These are phyloP conservation scores for Vicia sativa DNA, from an alignment of 306 rosid genomes.

Conservation along the genomic window DNA sequence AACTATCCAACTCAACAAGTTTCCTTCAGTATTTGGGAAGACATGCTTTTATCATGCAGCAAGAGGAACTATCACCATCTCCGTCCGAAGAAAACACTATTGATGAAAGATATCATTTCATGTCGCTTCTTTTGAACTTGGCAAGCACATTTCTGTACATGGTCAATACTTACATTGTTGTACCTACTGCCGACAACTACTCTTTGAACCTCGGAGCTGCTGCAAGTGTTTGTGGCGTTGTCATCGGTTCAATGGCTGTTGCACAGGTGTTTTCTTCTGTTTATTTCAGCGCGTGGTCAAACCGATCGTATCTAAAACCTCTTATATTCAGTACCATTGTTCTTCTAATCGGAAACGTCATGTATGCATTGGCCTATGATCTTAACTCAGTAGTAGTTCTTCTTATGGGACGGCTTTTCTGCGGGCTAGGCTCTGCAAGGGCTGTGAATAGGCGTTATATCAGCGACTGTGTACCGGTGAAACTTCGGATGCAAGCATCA, in stretches of 20 bases:
- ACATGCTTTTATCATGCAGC: constrained; percentile 83
- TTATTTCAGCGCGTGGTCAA: constrained; percentile 98
- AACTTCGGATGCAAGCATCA: constrained; percentile 90
- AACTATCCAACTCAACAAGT: constrained; percentile 80
- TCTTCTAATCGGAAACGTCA: constrained; percentile 74
- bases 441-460: constrained; percentile 98
- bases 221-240: constrained; percentile 88
- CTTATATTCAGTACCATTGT: constrained; percentile 86
- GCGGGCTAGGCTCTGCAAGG: constrained; percentile 97
- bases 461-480: constrained; percentile 89
- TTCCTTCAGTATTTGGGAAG: constrained; percentile 86
- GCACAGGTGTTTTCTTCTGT: constrained; percentile 94
- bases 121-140: constrained; percentile 87
- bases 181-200: constrained; percentile 97
- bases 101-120: constrained; percentile 77
- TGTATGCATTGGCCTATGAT: constrained; percentile 96
- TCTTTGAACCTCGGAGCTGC: constrained; percentile 94
- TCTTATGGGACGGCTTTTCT: constrained; percentile 83
- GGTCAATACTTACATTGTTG: constrained; percentile 95
- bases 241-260: constrained; percentile 97
- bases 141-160: constrained; percentile 88
- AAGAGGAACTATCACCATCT: constrained; percentile 60
- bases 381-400: constrained; percentile 77
- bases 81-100: constrained; percentile 56
- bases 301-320: constrained; percentile 82